Base-by-base conservation (phyloP, 805 yeast species). In the Starmerella sp. region DNA sequence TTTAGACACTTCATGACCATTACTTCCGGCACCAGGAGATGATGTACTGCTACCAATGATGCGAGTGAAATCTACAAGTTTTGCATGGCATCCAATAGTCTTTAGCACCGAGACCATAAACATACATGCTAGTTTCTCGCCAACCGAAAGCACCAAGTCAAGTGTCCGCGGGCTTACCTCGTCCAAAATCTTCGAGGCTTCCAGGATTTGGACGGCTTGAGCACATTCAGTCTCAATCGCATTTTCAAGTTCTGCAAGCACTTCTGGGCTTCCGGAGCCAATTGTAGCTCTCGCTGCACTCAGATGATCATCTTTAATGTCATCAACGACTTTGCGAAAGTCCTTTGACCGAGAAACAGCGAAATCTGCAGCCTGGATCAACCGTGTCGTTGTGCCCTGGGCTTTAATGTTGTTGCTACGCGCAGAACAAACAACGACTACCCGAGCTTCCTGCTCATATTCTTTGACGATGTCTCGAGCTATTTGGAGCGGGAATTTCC, bases 341-440 rank as follows among this genome's bases (percentile, higher is more conserved):
- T 67, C 61, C 30, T 53, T 54, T 8, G 51, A 36, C 30, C 62
- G 55, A 7, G 57, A 43, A 22, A 71, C 62, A 1, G 75, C 74
- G 34, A 53, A 58, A 56, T 90, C 96, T 15, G 96, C 91, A n/a
- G 97, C 86, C 44, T 76, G 71, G 42, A 93, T 70, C 29, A 93
- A 75, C 60, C 97, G 73, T 3, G 95, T 84, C 5, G 98, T 93
- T 46, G 98, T 93, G 51, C 98, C 98, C 68, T 91, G 96, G 28
- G 87, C 81, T 67, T 93, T 93, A 41, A 95, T 84, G 58, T 85
- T 78, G 0, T 96, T 82, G 13, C 96, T 87, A 61, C 98, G 78
- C 3, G 98, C 98, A 36, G 95, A 85, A 69, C 98, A 93, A 3
- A 93, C 98, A 29, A 91, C 95, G 2, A 95, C 97, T 14, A 90